Conservation (phyloP, 257 asterid genomes). For the Petrea volubilis region DNA sequence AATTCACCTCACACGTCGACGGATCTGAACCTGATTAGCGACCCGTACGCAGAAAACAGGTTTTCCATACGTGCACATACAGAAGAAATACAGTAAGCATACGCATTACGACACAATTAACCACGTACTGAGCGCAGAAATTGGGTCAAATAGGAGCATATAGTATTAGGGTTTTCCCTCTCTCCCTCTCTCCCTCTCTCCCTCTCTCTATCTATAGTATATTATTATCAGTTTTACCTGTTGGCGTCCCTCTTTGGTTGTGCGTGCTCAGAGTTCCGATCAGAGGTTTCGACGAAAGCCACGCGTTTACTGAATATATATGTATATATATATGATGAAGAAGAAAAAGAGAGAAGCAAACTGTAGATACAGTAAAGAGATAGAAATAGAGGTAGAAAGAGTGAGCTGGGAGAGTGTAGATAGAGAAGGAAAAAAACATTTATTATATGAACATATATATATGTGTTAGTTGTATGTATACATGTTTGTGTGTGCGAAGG, state of each 20-base stretch:
- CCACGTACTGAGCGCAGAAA: slow-evolving; percentile 12
- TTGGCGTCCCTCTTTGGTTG: slow-evolving; percentile 27
- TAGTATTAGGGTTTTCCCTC: slow-evolving; percentile 31
- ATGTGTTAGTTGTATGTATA: neutral
- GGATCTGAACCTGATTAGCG: slow-evolving; percentile 54
- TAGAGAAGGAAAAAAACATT: slow-evolving; percentile 25
- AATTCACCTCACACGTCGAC: slow-evolving; percentile 26
- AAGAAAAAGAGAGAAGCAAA: slow-evolving; percentile 15
- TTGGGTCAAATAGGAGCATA: slow-evolving; percentile 24
- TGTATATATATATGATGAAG: slow-evolving; percentile 10
- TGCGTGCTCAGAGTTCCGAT: slow-evolving; percentile 44
- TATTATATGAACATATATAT: slow-evolving; percentile 17
- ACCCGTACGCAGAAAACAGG: slow-evolving; percentile 9
- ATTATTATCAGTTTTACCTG: slow-evolving; percentile 15
- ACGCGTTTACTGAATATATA: slow-evolving; percentile 28
- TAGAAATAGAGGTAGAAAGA: slow-evolving; percentile 32
- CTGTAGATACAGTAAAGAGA: slow-evolving; percentile 26
- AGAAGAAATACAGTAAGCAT: slow-evolving; percentile 8
- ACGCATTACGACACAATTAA: slow-evolving; percentile 30
- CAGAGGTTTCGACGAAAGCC: slow-evolving; percentile 43
- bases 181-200: slow-evolving; percentile 21
- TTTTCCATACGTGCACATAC: slow-evolving; percentile 15
- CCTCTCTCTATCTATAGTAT: slow-evolving; percentile 18
- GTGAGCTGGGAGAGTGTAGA: slow-evolving; percentile 45
- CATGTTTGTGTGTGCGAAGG: slow-evolving; percentile 29